These are phyloP conservation scores for Peronospora belbahrii DNA, from an alignment of 352 stramenopile genomes.

Conservation along the genomic window DNA sequence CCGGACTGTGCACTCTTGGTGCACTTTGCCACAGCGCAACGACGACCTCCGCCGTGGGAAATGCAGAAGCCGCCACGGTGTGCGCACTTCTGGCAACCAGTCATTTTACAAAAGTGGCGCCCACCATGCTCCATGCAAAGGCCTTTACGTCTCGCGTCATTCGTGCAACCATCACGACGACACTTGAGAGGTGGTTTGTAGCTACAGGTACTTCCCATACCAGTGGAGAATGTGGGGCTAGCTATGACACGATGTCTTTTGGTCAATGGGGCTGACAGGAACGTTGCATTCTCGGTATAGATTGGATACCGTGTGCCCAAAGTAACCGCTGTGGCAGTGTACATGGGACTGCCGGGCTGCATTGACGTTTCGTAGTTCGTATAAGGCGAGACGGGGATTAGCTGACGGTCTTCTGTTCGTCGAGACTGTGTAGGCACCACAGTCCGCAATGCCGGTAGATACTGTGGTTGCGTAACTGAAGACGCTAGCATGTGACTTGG, in stretches of 20 bases:
- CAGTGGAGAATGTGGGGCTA: conserved; percentile 21
- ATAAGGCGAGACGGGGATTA: conserved; percentile 10
- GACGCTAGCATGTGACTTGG: conserved; percentile 18
- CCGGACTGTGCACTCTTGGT: conserved; percentile 75
- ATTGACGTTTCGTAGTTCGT: conserved; percentile 9
- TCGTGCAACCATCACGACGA: conserved; percentile 59
- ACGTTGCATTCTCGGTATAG: conserved; percentile 17
- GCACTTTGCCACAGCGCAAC: conserved; percentile 65
- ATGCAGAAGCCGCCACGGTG: conserved; percentile 79
- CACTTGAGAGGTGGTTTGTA: conserved; percentile 31
- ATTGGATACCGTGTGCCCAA: conserved; percentile 16
- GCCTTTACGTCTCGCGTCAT: conserved; percentile 66
- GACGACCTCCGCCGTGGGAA: conserved; percentile 66
- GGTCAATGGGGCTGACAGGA: conserved; percentile 12
- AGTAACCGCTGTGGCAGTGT: conserved; percentile 8
- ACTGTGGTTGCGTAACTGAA: conserved; percentile 11
- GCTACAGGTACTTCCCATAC: conserved; percentile 12
- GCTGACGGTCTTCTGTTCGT: conserved; percentile 3
- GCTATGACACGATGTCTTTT: conserved; percentile 24
- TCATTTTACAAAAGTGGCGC: conserved; percentile 81
- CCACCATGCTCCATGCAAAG: conserved; percentile 86
- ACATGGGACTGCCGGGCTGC: conserved; percentile 13
- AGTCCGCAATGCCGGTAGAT: conserved; percentile 22
- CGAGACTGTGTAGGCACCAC: conserved; percentile 18
- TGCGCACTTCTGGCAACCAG: conserved; percentile 73